Conservation (phyloP, 2,329 filamentous ascomycete genomes). For the Calonectria pteridis region DNA sequence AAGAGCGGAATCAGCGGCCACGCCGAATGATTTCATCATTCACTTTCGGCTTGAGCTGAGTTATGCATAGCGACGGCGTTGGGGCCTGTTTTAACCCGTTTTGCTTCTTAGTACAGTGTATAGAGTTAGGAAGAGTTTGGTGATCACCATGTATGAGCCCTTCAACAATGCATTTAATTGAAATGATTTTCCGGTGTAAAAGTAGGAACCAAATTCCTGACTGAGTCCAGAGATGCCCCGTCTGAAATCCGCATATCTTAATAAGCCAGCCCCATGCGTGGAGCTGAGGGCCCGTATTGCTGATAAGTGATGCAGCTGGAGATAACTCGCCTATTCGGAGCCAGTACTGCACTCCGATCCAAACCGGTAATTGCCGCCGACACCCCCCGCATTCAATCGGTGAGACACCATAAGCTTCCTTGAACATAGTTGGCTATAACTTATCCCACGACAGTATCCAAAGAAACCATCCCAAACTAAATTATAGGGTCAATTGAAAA, state of each 20-base stretch:
- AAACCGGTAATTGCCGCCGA: neutral
- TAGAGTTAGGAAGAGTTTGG: neutral
- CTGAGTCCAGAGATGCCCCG: too few species aligned
- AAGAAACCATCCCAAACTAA: neutral
- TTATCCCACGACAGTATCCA: neutral
- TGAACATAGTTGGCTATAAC: neutral
- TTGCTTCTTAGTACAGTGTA: neutral
- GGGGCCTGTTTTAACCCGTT: conserved; percentile 13
- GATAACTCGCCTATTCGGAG: conserved; percentile 2
- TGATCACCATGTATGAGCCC: neutral
- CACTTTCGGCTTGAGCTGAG: neutral
- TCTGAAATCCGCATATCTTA: neutral
- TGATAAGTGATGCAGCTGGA: conserved; percentile 6
- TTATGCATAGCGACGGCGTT: conserved; percentile 45
- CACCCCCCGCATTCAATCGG: neutral
- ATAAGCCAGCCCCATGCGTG: neutral
- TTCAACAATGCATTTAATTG: neutral
- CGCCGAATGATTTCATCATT: conserved; percentile 33
- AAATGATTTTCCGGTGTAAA: neutral
- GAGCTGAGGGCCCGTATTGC: neutral
- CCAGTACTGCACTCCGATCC: conserved; percentile 4
- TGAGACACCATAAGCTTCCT: neutral
- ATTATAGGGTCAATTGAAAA: neutral
- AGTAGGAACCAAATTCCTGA: neutral
- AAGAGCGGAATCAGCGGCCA: conserved; percentile 58